A percentile compares a stretch with the other conserved stretches of the same genome.
Conservation (phyloP, 225 moss, liverwort and hornwort genomes). For the Polytrichum formosum region DNA sequence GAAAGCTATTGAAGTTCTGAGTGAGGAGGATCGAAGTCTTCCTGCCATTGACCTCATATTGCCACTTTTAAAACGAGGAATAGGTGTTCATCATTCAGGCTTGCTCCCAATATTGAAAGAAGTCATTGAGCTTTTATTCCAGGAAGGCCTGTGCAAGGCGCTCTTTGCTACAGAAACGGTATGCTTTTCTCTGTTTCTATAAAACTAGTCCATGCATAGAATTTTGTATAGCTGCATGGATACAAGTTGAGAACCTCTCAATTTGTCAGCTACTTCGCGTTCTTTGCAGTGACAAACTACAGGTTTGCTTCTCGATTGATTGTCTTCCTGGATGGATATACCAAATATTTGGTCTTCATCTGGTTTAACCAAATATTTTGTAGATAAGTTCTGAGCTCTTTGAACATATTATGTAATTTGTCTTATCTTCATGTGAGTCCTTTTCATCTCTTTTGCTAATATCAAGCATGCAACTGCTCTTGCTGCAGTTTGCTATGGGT, state of each 20-base stretch:
- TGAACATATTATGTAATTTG: too few relatives aligned
- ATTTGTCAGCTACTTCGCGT: too few relatives aligned
- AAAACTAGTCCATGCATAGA: too few relatives aligned
- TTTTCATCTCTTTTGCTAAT: neutral
- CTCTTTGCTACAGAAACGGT: conserved; percentile 97
- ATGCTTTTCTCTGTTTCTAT: conserved; percentile 17
- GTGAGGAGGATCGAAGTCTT: conserved; percentile 80
- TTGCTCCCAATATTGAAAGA: conserved; percentile 94
- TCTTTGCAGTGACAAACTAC: too few relatives aligned
- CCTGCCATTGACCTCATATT: conserved; percentile 81
- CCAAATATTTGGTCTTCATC: too few relatives aligned
- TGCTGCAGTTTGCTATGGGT: conserved; percentile 72
- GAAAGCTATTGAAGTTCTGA: conserved; percentile 85
- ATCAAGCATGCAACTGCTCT: neutral
- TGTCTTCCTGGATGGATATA: too few relatives aligned
- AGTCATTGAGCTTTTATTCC: conserved; percentile 91
- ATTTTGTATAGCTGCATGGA: too few relatives aligned
- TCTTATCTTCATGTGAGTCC: neutral
- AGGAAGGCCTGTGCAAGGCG: conserved; percentile 95
- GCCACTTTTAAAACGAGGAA: conserved; percentile 89
- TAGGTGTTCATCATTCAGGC: conserved; percentile 98
- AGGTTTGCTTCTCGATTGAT: too few relatives aligned
- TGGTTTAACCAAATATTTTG: too few relatives aligned
- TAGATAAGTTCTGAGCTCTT: too few relatives aligned
- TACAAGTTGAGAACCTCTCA: too few relatives aligned